Evolutionary conservation across 2,329 filamentous ascomycete genomes (phyloP), one percentile per base, ranked within the genome.

Genomic region (Ophiocordyceps camponoti-rufipedis): DNA sequence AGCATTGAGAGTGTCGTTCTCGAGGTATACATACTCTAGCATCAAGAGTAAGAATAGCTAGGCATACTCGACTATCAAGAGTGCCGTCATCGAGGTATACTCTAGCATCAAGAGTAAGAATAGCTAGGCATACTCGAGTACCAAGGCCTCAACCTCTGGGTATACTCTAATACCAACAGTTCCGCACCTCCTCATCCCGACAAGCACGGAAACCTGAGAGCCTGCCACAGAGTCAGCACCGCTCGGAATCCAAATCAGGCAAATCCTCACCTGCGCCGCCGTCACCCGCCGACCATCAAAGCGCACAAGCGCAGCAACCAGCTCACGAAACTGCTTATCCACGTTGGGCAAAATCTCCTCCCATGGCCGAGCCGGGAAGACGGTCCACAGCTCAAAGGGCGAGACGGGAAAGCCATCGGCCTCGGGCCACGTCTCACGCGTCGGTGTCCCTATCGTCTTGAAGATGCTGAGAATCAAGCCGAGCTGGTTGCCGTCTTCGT

Each of bases 391-490:
- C 13, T 88, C 84, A 72, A 94, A 98, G 16, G 94, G 91, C 0
- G 84, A 82, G 1, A 78, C 76, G 48, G 62, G 68, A 55, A 93
- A 82, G 1, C 57, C 56, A 11, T 63, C 63, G 5, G 85, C 82
- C 61, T 88, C 85, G 2, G 91, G 91, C 91, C 91, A 98, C 0
- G 69, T 77, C 45, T 80, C 68, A n/a, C 70, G 62, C 41, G 82
- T 82, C 0, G 91, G 91, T 1, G 88, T 95, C 1, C 93, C 93
- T 7, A 98, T 62, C 1, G 82, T 93, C 62, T 84, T 80, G 64
- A 98, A 96, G 33, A 96, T 89, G 56, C 86, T 94, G 45, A 88
- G 72, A 47, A 98, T 89, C 44, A 98, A 68, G 0, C 85, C 84
- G 38, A 98, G 69, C 62, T 98, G 91, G 56, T 85, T 96, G 0